Evolutionary conservation across 352 stramenopile species (phyloP).

Genomic region (Pythium vanterpoolii): DNA sequence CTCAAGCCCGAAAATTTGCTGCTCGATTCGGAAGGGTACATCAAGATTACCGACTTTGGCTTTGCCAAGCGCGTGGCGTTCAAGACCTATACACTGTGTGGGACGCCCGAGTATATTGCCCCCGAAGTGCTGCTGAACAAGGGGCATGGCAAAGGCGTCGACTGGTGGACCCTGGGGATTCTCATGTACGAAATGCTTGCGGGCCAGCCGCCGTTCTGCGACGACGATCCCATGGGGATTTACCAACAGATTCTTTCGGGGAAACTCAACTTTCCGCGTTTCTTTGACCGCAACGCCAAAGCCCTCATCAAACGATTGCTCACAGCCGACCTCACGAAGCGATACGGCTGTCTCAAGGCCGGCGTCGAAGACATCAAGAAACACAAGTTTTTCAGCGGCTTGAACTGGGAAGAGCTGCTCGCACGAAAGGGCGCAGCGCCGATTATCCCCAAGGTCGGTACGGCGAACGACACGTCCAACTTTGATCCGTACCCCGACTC

Average conservation of each 20-base stretch:
- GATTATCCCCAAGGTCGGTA: conserved; percentile 91
- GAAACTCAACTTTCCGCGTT: conserved; percentile 94
- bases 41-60: conserved; percentile 95
- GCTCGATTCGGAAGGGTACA: conserved; percentile 93
- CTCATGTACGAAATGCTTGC: conserved; percentile 98
- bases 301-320: conserved; percentile 96
- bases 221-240: conserved; percentile 95
- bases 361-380: conserved; percentile 96
- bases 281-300: conserved; percentile 95
- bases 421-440: conserved; percentile 87
- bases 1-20: conserved; percentile 95
- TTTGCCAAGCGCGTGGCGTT: conserved; percentile 94
- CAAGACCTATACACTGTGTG: conserved; percentile 94
- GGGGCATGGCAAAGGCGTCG: conserved; percentile 88
- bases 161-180: conserved; percentile 97
- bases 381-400: conserved; percentile 93
- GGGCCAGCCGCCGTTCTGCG: conserved; percentile 94
- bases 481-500: conserved; percentile 97
- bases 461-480: conserved; percentile 94
- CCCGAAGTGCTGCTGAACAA: conserved; percentile 91
- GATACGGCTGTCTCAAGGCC: conserved; percentile 95
- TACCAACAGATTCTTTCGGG: conserved; percentile 95
- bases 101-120: conserved; percentile 92
- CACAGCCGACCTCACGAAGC: conserved; percentile 94
- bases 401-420: conserved; percentile 91